Conservation (phyloP, 2,329 filamentous ascomycete species). For the Pseudogymnoascus sp. region DNA sequence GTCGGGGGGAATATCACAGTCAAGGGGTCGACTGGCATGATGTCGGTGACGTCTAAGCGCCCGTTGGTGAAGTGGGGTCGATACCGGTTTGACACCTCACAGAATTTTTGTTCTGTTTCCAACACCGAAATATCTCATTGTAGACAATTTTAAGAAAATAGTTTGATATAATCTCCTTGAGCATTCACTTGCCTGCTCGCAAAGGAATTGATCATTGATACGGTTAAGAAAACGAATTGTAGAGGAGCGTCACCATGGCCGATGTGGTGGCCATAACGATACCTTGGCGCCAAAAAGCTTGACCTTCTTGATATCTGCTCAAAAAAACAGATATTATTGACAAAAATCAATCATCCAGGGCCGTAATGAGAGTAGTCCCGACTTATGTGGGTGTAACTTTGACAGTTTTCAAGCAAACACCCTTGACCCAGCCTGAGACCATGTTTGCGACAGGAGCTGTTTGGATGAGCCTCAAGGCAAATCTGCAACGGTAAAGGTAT, state of each 20-base stretch:
- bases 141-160: not conserved
- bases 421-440: not conserved
- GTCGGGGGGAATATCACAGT: not conserved
- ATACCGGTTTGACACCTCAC: not conserved
- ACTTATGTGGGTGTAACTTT: not conserved
- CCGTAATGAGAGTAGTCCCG: not conserved
- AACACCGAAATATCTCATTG: not conserved
- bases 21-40: not conserved
- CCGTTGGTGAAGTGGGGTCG: not conserved
- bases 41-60: not conserved
- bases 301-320: not conserved
- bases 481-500: not conserved
- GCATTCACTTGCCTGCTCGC: not conserved
- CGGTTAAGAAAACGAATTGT: not conserved
- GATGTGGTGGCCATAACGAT: not conserved
- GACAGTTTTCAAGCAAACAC: constrained; percentile 5
- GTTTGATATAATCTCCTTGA: too few species aligned
- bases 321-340: not conserved
- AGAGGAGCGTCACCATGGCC: not conserved
- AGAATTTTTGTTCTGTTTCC: not conserved
- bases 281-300: constrained; percentile 4
- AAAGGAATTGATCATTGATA: not conserved
- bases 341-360: not conserved
- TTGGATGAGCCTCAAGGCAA: not conserved
- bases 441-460: not conserved